Evolutionary conservation across 352 stramenopile genomes (phyloP), one percentile per base, ranked within the genome.

Genomic region (Pythium phragmiticola): DNA sequence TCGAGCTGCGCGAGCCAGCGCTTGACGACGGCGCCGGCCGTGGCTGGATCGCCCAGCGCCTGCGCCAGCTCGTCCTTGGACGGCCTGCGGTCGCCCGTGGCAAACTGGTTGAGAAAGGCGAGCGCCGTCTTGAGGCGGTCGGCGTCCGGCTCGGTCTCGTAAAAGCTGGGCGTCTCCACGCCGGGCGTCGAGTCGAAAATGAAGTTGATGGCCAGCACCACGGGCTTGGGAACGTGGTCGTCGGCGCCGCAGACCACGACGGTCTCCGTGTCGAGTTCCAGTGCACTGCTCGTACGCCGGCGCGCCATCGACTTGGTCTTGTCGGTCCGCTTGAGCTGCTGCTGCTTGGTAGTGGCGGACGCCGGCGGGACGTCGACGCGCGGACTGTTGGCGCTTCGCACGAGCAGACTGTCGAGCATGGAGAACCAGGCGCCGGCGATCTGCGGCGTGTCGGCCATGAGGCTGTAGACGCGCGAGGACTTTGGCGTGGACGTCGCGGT

Each of bases 171-270:
- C 0, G 80, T 94, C 64, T 94, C 84, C 46, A 94, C 90, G 4
- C 84, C 84, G 37, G 84, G 82, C 14, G 75, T 81, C 36, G 82
- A 92, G 49, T 94, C 78, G 57, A 89, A 92, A 45, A 94, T 94
- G 62, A 88, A 94, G 46, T 94, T 81, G 60, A 94, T 88, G 34
- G 81, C 78, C 41, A 75, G 75, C 16, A 81, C 68, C 42, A 89
- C 70, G 3, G 82, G 73, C 34, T 75, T 79, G 7, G 84, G 84
- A 7, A 94, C 73, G 21, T 63, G 60, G 30, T 92, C 81, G 14
- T 72, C 68, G 3, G 78, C 59, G 1, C 72, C 64, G 1, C 66
- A 55, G 1, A 90, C 30, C 26, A 93, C 76, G 2, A 70, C 56
- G 3, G 61, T 85, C 59, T 86, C 78, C 23, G 69, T 78, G 39